Evolutionary conservation across 345 rosid genomes (phyloP).

Genomic region (Dovyalis caffra): DNA sequence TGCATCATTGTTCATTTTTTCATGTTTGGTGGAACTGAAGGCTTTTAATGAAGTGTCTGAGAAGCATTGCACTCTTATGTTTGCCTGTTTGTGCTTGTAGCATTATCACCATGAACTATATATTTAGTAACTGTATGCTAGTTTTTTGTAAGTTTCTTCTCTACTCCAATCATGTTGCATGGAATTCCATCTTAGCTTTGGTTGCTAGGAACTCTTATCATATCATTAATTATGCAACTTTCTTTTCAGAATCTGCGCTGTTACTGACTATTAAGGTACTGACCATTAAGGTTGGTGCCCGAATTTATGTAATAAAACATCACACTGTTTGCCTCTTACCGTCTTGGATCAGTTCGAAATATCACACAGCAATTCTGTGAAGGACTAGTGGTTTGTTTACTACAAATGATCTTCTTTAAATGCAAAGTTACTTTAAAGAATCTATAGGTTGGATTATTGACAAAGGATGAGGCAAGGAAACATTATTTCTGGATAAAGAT

Average conservation of each 20-base stretch:
- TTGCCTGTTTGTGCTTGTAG: not conserved
- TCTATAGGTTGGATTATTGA: too few relatives aligned
- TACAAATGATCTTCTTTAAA: not conserved
- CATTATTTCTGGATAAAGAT: too few relatives aligned
- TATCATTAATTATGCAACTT: not conserved
- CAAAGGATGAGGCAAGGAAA: too few relatives aligned
- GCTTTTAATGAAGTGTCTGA: not conserved
- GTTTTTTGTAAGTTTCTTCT: not conserved
- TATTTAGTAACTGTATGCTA: not conserved
- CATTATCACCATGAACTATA: not conserved
- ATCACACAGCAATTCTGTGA: not conserved
- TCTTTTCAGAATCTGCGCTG: not conserved
- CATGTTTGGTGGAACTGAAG: not conserved
- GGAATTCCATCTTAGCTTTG: not conserved
- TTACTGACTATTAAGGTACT: not conserved
- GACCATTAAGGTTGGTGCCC: not conserved
- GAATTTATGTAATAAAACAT: not conserved
- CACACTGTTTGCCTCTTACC: not conserved
- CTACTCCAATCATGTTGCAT: not conserved
- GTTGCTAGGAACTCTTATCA: not conserved
- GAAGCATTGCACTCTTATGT: not conserved
- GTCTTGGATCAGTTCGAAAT: not conserved
- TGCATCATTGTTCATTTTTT: not conserved
- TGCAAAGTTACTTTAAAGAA: not conserved
- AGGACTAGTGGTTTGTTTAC: not conserved